Base-by-base conservation (phyloP, 108 stramenopile species). In the Nannochloropsis salina region DNA sequence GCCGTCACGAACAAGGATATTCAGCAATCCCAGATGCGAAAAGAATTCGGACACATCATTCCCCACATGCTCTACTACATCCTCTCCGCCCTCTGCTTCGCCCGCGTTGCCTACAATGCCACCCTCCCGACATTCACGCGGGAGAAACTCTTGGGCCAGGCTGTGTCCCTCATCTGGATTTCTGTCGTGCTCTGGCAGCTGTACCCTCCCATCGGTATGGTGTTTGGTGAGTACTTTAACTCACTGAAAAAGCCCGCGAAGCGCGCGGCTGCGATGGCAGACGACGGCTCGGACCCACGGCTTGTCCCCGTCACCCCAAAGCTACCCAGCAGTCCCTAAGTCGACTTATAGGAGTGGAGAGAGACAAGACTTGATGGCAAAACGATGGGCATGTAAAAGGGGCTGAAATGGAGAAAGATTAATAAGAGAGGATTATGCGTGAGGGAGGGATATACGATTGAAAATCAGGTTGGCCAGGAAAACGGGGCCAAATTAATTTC, bases 201-300 rank as follows among this genome's bases (percentile, higher is more conserved):
- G 61, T 74, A 74, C 61, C 61, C 61, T n/a, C 61, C 61, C 8
- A 74, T 74, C n/a, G 61, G 61, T 74, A 74, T 74, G 61, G 61
- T 74, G 61, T 74, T 74, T 74, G 61, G 61, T 4, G 61, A 74
- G 61, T 74, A n/a, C 6, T 74, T 74, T 6, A n/a, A 74, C n/a
- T 74, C 61, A 4, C 61, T 74, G 3, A 74, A 74, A n/a, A 74
- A 74, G 4, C 6, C 61, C 20, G 61, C 20, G 8, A 74, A 74
- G 61, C 4, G 20, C 3, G 61, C n/a, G 61, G 20, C 61, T 3
- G 61, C 8, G 1, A 74, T 74, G 61, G 61, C 61, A n/a, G 61
- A 74, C 6, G 61, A 74, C n/a, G 61, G 61, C 3, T 74, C 61
- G 15, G 61, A 74, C 61, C 61, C 61, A 4, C 61, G 61, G 20